These are phyloP conservation scores for Camillea tinctor DNA, from an alignment of 2,329 filamentous ascomycete genomes.

Conservation along the genomic window DNA sequence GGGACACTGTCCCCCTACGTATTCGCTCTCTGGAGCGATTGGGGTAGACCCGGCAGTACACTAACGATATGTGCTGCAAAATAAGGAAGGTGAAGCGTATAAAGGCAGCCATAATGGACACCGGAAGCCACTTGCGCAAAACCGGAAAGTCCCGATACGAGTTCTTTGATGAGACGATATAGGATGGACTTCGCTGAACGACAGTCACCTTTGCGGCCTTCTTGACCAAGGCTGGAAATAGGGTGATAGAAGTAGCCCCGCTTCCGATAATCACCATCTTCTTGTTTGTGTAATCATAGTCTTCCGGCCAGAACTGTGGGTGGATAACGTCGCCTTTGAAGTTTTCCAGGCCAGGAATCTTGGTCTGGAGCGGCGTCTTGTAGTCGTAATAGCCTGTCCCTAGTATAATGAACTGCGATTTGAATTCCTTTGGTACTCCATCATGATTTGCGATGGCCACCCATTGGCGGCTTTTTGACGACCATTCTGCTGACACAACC, in stretches of 20 bases:
- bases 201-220: slow-evolving; percentile 69
- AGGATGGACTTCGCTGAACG: slow-evolving; percentile 76
- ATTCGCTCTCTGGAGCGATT: slow-evolving; percentile 43
- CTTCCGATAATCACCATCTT: slow-evolving; percentile 71
- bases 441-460: slow-evolving; percentile 40
- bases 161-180: slow-evolving; percentile 42
- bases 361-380: slow-evolving; percentile 48
- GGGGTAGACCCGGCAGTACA: slow-evolving; percentile 51
- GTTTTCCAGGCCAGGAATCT: slow-evolving; percentile 57
- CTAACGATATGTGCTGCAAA: slow-evolving; percentile 5
- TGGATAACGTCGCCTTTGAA: slow-evolving; percentile 63
- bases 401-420: slow-evolving; percentile 58
- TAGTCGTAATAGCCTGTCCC: slow-evolving; percentile 67
- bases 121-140: slow-evolving; percentile 9
- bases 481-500: slow-evolving; percentile 53
- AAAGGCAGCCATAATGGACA: neutral
- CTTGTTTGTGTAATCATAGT: slow-evolving; percentile 64
- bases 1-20: slow-evolving; percentile 36
- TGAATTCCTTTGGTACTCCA: slow-evolving; percentile 30
- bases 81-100: slow-evolving; percentile 7
- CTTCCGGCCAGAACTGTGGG: slow-evolving; percentile 71
- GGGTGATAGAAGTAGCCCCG: slow-evolving; percentile 76
- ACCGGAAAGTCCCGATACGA: slow-evolving; percentile 51
- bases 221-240: slow-evolving; percentile 68
- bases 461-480: slow-evolving; percentile 53